Base-by-base conservation (phyloP, 371 early-diverging fungal species). In the Coemansia sp. region DNA sequence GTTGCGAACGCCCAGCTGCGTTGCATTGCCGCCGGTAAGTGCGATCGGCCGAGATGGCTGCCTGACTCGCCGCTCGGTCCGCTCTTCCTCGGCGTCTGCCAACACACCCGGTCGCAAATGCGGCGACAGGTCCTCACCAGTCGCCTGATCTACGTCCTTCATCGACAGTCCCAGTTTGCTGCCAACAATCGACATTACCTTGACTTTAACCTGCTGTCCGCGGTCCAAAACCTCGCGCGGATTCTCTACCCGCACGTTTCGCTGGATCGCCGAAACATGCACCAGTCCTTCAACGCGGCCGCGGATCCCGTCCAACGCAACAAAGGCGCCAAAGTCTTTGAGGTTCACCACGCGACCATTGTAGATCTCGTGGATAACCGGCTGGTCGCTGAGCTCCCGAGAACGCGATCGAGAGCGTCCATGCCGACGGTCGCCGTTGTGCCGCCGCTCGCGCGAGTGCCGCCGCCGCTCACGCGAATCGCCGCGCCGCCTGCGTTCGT, bases 321-420 rank as follows among this genome's bases (percentile, higher is more conserved):
- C 93, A 81, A 96, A 96, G 0, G 90, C 94, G 38, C 96, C 96
- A 84, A 95, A 96, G 45, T 94, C 94, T 53, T 87, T 88, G 40
- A 93, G 82, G 58, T 86, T 89, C 20, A 87, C 82, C 11, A 95
- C 86, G 35, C 75, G 81, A 13, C 95, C 98, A 32, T 81, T 70
- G 71, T 96, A 97, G 35, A 97, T 93, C 67, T 95, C 94, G 82
- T 93, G 90, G 13, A 93, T 79, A 0, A 94, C 69, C 2, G 98
- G 95, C 6, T 82, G 81, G 13, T 89, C 90, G 65, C 93, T 93
- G 32, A 42, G 10, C 16, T 30, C 53, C 20, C 52, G 53, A 3
- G 70, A 43, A 7, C 59, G 30, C 35, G 55, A 54, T 45, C 26
- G 3, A 55, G 58, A 64, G 52, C 45, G 6, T n/a, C 42, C 6